These are phyloP conservation scores for Carex sylvatica DNA, from an alignment of 202 grass and related monocot genomes.

Conservation along the genomic window DNA sequence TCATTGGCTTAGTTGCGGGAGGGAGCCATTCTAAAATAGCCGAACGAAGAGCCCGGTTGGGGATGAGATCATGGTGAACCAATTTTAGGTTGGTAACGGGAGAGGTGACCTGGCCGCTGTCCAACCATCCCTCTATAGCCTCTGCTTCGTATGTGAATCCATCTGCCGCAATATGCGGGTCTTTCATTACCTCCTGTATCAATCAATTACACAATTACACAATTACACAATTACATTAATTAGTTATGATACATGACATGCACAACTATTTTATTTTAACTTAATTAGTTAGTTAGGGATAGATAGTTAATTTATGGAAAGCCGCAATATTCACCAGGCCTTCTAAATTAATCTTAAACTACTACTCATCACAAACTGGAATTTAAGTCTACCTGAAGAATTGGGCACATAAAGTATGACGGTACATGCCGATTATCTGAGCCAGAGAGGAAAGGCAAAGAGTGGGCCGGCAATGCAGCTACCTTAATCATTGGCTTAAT, in stretches of 20 bases:
- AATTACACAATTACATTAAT: no score
- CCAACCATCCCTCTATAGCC: constrained; percentile 57
- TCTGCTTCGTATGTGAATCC: constrained; percentile 71
- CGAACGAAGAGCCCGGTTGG: constrained; percentile 57
- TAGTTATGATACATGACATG: no score
- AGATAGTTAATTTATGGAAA: no score
- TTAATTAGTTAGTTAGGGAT: no score
- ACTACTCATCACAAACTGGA: not conserved
- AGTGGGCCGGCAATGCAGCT: constrained; percentile 20
- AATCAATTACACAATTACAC: no score
- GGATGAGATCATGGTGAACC: constrained; percentile 46
- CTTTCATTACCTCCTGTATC: constrained; percentile 53
- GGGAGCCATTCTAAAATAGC: constrained; percentile 63
- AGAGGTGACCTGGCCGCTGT: constrained; percentile 47
- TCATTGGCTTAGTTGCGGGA: constrained; percentile 9
- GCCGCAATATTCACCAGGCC: not conserved
- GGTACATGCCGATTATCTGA: constrained; percentile 31
- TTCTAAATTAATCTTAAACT: not conserved
- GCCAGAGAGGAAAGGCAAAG: not conserved
- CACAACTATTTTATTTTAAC: no score
- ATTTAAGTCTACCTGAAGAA: constrained; percentile 47
- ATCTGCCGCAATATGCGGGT: constrained; percentile 65
- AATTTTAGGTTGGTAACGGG: constrained; percentile 76
- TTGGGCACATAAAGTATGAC: constrained; percentile 66
- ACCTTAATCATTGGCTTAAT: constrained; percentile 50